phyloP scores from a whole-genome alignment of 2,329 filamentous ascomycete species.

The Coniochaeta hoffmannii region DNA sequence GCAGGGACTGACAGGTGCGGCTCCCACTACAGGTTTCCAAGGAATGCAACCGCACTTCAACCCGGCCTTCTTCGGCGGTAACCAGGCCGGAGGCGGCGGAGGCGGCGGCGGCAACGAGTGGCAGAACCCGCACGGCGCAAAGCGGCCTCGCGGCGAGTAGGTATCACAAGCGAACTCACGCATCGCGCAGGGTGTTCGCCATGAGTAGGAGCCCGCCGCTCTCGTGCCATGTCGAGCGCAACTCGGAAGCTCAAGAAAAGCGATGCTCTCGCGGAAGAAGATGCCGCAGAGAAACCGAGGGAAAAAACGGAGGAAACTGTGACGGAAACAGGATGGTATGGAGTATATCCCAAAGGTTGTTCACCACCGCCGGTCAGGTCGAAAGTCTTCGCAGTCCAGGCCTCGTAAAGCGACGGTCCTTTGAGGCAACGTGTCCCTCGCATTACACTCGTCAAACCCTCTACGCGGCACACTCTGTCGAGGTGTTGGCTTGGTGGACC shows the following conservation, averaged over 20 bases:
- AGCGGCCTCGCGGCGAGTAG: slow-evolving; percentile 68
- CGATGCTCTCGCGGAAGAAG: neutral
- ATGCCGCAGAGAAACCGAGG: neutral
- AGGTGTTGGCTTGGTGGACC: too few relatives aligned
- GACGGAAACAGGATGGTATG: neutral
- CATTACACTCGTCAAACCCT: too few relatives aligned
- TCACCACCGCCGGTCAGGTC: neutral
- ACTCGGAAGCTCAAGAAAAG: neutral
- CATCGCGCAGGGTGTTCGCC: neutral
- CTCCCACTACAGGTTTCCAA: slow-evolving; percentile 47
- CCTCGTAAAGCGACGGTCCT: too few relatives aligned
- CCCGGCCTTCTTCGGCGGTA: slow-evolving; percentile 60
- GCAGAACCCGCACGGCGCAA: slow-evolving; percentile 76
- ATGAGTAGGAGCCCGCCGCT: neutral
- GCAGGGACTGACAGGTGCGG: neutral
- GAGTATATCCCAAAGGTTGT: neutral
- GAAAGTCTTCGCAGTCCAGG: neutral
- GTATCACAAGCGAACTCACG: neutral
- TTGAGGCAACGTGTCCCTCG: too few relatives aligned
- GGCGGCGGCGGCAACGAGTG: slow-evolving; percentile 35
- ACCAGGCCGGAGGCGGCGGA: slow-evolving; percentile 34
- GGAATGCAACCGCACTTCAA: slow-evolving; percentile 65
- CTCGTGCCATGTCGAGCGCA: too few relatives aligned
- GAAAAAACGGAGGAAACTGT: neutral
- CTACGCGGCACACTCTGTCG: too few relatives aligned